These are phyloP conservation scores for Colletotrichum abscissum DNA, from an alignment of 2,329 filamentous ascomycete species.

Conservation along the genomic window DNA sequence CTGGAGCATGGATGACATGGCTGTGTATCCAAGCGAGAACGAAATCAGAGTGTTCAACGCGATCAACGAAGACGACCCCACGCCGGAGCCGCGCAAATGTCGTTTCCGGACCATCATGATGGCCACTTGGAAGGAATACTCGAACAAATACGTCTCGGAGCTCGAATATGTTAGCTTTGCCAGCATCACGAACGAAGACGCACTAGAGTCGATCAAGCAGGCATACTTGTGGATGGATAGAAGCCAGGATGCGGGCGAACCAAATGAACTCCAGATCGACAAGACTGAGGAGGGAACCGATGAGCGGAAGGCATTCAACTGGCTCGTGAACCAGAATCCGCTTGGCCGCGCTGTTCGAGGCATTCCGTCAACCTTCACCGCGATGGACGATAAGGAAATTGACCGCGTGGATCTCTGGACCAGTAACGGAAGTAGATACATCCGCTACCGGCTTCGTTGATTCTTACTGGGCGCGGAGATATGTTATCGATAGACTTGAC, in stretches of 20 bases:
- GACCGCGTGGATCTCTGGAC: neutral
- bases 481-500: too few relatives aligned
- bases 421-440: neutral
- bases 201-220: neutral
- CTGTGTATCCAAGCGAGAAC: too few relatives aligned
- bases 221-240: neutral
- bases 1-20: too few relatives aligned
- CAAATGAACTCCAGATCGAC: neutral
- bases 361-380: neutral
- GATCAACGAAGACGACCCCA: too few relatives aligned
- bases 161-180: neutral
- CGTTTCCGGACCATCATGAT: neutral
- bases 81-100: too few relatives aligned
- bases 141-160: neutral
- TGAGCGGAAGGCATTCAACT: neutral
- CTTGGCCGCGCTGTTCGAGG: neutral
- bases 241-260: too few relatives aligned
- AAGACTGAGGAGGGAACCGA: neutral
- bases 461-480: too few relatives aligned
- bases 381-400: neutral
- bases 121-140: neutral
- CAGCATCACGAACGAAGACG: neutral
- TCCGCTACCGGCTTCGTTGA: neutral
- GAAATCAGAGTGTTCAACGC: too few relatives aligned
- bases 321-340: neutral